Percentiles rank a stretch among this genome's conserved stretches.
phyloP scores from a whole-genome alignment of 2,329 filamentous ascomycete species.

The Leptosphaerulina australis region DNA sequence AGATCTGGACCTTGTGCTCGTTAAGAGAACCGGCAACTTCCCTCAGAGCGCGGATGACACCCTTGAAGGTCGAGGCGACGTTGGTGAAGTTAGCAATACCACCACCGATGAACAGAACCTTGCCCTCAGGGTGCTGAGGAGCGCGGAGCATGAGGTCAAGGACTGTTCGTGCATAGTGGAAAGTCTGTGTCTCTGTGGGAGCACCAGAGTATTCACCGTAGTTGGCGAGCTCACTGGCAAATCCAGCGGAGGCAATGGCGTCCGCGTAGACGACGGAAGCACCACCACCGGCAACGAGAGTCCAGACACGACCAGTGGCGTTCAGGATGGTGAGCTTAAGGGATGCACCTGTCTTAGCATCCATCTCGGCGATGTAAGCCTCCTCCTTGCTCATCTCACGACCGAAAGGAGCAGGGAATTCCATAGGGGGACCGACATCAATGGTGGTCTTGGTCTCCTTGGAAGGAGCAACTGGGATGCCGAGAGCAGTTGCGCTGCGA shows the following conservation, averaged over 20 bases:
- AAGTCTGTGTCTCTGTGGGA: slow-evolving; percentile 97
- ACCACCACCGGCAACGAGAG: slow-evolving; percentile 97
- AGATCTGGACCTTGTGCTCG: slow-evolving; percentile 98
- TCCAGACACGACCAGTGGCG: slow-evolving; percentile 91
- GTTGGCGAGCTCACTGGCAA: slow-evolving; percentile 96
- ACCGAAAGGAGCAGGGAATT: slow-evolving; percentile 98
- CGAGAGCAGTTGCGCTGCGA: slow-evolving; percentile 85
- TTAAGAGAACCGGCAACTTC: slow-evolving; percentile 84
- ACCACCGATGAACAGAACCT: slow-evolving; percentile 98
- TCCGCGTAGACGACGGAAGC: slow-evolving; percentile 99
- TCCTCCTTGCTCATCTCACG: slow-evolving; percentile 99
- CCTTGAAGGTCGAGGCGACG: slow-evolving; percentile 99
- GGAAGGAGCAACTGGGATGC: slow-evolving; percentile 69
- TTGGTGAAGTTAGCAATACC: slow-evolving; percentile 99
- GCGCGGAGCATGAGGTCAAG: slow-evolving; percentile 97
- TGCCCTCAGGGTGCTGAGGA: slow-evolving; percentile 83
- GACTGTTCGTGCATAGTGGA: slow-evolving; percentile 97
- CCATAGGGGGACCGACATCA: slow-evolving; percentile 96
- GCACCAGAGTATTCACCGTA: slow-evolving; percentile 99
- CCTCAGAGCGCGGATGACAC: slow-evolving; percentile 93
- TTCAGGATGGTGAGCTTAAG: slow-evolving; percentile 98
- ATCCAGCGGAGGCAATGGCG: slow-evolving; percentile 94
- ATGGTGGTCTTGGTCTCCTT: slow-evolving; percentile 81
- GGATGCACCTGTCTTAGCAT: slow-evolving; percentile 98
- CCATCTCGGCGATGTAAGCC: slow-evolving; percentile 97